These are phyloP conservation scores for Pseudomonodictys pantanalensis DNA, from an alignment of 495 filamentous ascomycete genomes.

Conservation along the genomic window DNA sequence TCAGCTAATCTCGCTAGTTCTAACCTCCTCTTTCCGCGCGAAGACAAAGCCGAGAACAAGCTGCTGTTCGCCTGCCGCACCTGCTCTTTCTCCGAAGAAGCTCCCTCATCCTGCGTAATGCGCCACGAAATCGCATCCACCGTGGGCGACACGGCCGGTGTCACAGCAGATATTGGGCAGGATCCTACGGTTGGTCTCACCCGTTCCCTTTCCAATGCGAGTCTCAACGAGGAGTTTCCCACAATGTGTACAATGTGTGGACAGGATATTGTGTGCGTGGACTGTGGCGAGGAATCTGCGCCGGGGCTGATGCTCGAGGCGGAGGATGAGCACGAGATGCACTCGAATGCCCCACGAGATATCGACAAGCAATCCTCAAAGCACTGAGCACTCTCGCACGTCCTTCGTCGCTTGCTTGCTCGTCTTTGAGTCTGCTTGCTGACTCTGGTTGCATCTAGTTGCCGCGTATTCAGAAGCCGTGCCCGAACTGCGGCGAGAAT, in stretches of 20 bases:
- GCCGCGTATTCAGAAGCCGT: constrained; percentile 76
- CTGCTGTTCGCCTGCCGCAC: constrained; percentile 83
- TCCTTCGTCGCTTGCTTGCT: constrained; percentile 30
- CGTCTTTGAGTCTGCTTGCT: constrained; percentile 34
- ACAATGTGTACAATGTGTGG: constrained; percentile 55
- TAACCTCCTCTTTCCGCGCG: constrained; percentile 96
- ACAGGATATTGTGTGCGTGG: constrained; percentile 49
- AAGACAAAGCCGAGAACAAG: constrained; percentile 65
- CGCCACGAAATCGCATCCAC: constrained; percentile 85
- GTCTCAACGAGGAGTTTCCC: constrained; percentile 37
- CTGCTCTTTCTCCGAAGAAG: constrained; percentile 82
- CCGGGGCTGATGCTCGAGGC: constrained; percentile 36
- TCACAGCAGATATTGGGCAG: constrained; percentile 90
- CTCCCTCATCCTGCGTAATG: constrained; percentile 83
- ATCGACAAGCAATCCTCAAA: constrained; percentile 28
- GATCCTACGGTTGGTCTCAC: constrained; percentile 92
- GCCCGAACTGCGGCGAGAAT: constrained; percentile 76
- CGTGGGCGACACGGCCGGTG: constrained; percentile 91
- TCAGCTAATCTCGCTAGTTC: constrained; percentile 53
- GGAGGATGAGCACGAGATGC: constrained; percentile 31
- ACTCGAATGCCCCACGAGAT: constrained; percentile 6
- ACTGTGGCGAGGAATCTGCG: constrained; percentile 44
- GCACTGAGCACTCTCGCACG: constrained; percentile 30
- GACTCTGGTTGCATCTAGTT: constrained; percentile 56
- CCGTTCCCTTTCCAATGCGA: constrained; percentile 37